Evolutionary conservation across 192 early-diverging fungal genomes (phyloP).

Genomic region (Coemansia sp.): DNA sequence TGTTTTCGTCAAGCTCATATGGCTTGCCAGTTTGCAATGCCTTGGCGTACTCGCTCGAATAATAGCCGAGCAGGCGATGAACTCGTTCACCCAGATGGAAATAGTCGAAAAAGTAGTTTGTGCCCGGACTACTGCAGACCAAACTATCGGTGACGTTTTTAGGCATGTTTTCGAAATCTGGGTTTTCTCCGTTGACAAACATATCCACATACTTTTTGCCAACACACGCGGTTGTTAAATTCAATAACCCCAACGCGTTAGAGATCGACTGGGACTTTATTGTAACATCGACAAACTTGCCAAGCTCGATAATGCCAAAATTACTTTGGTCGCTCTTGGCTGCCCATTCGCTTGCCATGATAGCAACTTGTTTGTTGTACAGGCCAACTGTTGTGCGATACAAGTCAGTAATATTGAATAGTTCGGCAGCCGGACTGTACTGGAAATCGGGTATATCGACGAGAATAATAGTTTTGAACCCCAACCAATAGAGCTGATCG

Average conservation of each 20-base stretch:
- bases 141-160: slow-evolving; percentile 5
- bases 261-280: slow-evolving; percentile 13
- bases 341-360: background rate
- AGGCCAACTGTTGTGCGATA: background rate
- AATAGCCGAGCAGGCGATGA: slow-evolving; percentile 39
- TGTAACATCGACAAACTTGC: slow-evolving; percentile 28
- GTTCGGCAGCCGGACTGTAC: slow-evolving; percentile 16
- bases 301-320: slow-evolving; percentile 21
- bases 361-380: background rate
- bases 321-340: background rate
- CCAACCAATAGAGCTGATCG: slow-evolving; percentile 26
- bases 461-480: slow-evolving; percentile 37
- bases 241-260: background rate
- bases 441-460: slow-evolving; percentile 30
- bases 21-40: slow-evolving; percentile 6
- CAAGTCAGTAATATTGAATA: slow-evolving; percentile 6
- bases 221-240: background rate
- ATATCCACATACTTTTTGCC: background rate
- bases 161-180: background rate
- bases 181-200: background rate
- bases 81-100: slow-evolving; percentile 36
- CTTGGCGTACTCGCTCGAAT: slow-evolving; percentile 11
- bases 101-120: slow-evolving; percentile 39
- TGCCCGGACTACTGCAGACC: slow-evolving; percentile 27
- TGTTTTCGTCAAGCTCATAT: slow-evolving; percentile 13